These are phyloP conservation scores for Trametes cubensis DNA, from an alignment of 768 basidiomycete genomes.

Conservation along the genomic window DNA sequence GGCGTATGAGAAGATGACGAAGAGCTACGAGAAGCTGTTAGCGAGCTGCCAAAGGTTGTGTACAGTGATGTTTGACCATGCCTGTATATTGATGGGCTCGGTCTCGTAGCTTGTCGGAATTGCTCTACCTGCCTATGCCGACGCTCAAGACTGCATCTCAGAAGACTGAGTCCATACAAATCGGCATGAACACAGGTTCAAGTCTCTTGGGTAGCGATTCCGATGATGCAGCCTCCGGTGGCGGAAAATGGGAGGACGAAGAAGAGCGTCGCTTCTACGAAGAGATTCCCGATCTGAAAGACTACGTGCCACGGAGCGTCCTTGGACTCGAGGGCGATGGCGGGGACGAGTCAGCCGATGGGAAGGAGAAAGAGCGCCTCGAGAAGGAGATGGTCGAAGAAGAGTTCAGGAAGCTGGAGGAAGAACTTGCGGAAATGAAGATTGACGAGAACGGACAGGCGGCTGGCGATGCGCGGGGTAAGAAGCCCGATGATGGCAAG, in stretches of 20 bases:
- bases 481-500: conserved; percentile 39
- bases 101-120: conserved; percentile 74
- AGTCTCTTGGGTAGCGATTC: conserved; percentile 34
- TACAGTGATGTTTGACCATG: conserved; percentile 5
- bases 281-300: conserved; percentile 87
- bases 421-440: conserved; percentile 69
- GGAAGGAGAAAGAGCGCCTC: conserved; percentile 44
- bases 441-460: conserved; percentile 36
- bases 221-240: conserved; percentile 47
- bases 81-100: not conserved
- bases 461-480: conserved; percentile 20
- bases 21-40: conserved; percentile 89
- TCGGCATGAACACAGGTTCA: conserved; percentile 51
- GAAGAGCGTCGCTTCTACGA: conserved; percentile 95
- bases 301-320: conserved; percentile 87
- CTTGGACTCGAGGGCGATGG: conserved; percentile 63
- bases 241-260: conserved; percentile 96
- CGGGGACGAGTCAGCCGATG: conserved; percentile 44
- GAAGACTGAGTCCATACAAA: conserved; percentile 80
- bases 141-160: conserved; percentile 80
- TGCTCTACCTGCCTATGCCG: conserved; percentile 84
- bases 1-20: conserved; percentile 98
- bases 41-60: conserved; percentile 84
- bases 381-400: conserved; percentile 65
- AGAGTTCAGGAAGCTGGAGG: conserved; percentile 74